These are phyloP conservation scores for Mycena polygramma DNA, from an alignment of 768 basidiomycete genomes.

Conservation along the genomic window DNA sequence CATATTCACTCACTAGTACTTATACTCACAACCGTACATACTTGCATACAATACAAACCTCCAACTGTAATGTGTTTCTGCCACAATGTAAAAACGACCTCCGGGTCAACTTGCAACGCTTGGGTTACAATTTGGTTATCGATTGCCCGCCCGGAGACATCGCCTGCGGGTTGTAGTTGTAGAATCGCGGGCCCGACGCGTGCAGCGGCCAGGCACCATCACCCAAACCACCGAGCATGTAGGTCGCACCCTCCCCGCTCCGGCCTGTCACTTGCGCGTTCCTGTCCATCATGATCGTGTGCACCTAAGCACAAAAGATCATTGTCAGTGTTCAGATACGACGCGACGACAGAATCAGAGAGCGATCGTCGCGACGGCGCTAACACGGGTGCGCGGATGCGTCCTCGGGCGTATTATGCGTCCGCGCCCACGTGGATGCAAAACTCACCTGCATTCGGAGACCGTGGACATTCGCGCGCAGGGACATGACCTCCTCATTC, in stretches of 20 bases:
- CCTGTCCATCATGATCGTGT: conserved; percentile 83
- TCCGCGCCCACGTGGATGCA: not conserved
- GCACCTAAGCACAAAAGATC: conserved; percentile 54
- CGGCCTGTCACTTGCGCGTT: conserved; percentile 70
- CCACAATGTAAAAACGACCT: conserved; percentile 10
- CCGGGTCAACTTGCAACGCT: not conserved
- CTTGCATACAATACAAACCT: conserved; percentile 28
- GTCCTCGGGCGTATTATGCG: too few species aligned
- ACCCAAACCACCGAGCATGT: not conserved
- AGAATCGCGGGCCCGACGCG: conserved; percentile 22
- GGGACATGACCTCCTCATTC: conserved; percentile 79
- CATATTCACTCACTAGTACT: conserved; percentile 34
- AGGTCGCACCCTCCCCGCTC: conserved; percentile 26
- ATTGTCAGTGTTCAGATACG: not conserved
- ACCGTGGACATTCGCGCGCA: conserved; percentile 80
- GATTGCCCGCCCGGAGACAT: conserved; percentile 23
- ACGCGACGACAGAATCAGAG: not conserved
- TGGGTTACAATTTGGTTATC: conserved; percentile 28
- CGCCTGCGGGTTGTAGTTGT: conserved; percentile 12
- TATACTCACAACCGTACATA: conserved; percentile 26
- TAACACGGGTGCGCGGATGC: not conserved
- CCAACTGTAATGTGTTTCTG: conserved; percentile 24
- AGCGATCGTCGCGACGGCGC: conserved; percentile 10
- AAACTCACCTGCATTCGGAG: conserved; percentile 80
- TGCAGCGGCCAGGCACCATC: conserved; percentile 39